Evolutionary conservation across 2,329 filamentous ascomycete species (phyloP).

Genomic region (Colletotrichum ledebouriae): DNA sequence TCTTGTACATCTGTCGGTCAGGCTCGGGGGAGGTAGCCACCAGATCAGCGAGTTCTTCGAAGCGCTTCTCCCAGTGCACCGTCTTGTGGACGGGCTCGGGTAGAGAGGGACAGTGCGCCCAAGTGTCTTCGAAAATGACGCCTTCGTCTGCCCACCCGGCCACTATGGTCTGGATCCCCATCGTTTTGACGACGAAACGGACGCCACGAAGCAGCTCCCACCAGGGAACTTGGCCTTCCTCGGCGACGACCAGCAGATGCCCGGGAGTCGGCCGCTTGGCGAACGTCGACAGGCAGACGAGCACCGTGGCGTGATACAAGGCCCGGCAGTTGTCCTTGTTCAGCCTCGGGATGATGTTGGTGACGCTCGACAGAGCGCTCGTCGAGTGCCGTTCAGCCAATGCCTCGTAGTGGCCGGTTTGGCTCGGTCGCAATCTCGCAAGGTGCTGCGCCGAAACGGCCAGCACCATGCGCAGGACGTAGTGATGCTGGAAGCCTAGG

Average conservation of each 20-base stretch:
- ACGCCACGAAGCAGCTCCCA: conserved; percentile 43
- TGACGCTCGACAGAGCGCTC: conserved; percentile 42
- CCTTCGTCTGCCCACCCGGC: conserved; percentile 37
- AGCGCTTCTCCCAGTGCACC: conserved; percentile 41
- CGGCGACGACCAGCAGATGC: conserved; percentile 42
- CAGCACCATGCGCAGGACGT: conserved; percentile 46
- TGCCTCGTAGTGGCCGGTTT: conserved; percentile 27
- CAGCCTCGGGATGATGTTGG: conserved; percentile 43
- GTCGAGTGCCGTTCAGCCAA: conserved; percentile 45
- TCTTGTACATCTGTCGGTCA: conserved; percentile 21
- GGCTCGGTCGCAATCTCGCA: conserved; percentile 29
- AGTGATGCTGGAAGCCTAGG: conserved; percentile 46
- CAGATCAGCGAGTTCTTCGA: conserved; percentile 38
- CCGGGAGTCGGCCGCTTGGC: conserved; percentile 42
- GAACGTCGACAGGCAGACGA: conserved; percentile 45
- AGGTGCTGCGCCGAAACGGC: conserved; percentile 46
- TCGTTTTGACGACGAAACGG: conserved; percentile 40
- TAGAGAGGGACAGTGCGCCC: conserved; percentile 21
- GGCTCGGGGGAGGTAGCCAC: conserved; percentile 25
- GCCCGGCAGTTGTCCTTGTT: conserved; percentile 43
- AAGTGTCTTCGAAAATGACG: conserved; percentile 26
- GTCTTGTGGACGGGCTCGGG: conserved; percentile 15
- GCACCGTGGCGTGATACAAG: conserved; percentile 45
- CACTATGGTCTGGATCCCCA: conserved; percentile 40
- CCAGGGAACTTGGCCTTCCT: conserved; percentile 43